These are phyloP conservation scores for Neurospora discreta DNA, from an alignment of 495 filamentous ascomycete species.

Conservation along the genomic window DNA sequence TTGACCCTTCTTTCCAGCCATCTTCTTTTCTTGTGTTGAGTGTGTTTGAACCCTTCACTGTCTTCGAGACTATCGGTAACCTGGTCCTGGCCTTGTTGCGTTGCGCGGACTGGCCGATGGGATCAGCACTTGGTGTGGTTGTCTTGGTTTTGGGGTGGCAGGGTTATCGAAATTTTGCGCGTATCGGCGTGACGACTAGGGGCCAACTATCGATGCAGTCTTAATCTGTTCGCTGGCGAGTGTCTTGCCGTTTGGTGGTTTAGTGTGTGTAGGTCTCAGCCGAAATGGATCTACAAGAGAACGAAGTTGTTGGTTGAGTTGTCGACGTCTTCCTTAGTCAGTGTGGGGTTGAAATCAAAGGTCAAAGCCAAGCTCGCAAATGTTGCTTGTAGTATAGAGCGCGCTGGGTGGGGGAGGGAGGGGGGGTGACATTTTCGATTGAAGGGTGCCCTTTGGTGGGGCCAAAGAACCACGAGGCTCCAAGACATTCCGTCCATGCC, in stretches of 20 bases:
- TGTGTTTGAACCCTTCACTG: neutral
- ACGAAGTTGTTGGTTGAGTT: neutral
- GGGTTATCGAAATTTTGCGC: neutral
- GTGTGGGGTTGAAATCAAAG: neutral
- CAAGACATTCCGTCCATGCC: neutral
- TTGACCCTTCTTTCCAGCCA: slow-evolving; percentile 49
- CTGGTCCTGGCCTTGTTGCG: neutral
- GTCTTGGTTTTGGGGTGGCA: neutral
- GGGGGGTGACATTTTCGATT: neutral
- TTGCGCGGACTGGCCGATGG: neutral
- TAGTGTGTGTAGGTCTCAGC: neutral
- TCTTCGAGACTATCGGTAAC: neutral
- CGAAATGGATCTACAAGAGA: neutral
- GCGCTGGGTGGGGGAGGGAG: neutral
- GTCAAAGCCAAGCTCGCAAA: neutral
- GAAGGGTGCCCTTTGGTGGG: neutral
- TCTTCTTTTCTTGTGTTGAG: slow-evolving; percentile 50
- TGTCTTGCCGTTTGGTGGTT: neutral
- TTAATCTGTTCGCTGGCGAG: neutral
- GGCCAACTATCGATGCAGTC: neutral
- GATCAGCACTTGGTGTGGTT: neutral
- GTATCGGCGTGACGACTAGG: neutral
- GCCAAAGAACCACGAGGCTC: neutral
- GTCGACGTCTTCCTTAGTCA: neutral
- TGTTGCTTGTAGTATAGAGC: neutral